A percentile compares a stretch with the other conserved stretches of the same genome.
These are phyloP conservation scores for Epichloe glyceriae DNA, from an alignment of 2,329 filamentous ascomycete species.

Conservation along the genomic window DNA sequence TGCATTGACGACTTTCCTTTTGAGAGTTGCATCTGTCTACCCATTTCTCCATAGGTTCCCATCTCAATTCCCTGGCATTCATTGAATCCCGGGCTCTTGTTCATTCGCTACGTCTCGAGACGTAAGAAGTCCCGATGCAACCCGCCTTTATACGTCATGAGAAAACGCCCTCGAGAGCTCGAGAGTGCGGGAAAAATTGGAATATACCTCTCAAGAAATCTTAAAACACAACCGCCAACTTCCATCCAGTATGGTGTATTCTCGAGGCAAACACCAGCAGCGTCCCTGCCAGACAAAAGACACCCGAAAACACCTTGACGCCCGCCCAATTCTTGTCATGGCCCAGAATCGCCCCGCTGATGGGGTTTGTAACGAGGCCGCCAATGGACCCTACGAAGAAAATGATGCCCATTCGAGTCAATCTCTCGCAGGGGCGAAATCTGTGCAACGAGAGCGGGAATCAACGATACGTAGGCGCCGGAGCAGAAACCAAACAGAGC, in stretches of 20 bases:
- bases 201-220: neutral
- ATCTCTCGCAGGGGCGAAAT: constrained; percentile 26
- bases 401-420: constrained; percentile 20
- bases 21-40: too few relatives aligned
- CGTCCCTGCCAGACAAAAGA: constrained; percentile 19
- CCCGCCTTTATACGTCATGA: too few relatives aligned
- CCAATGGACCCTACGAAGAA: constrained; percentile 43
- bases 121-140: too few relatives aligned
- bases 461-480: constrained; percentile 27
- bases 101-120: too few relatives aligned
- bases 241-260: constrained; percentile 14
- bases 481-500: constrained; percentile 29
- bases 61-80: too few relatives aligned
- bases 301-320: constrained; percentile 24
- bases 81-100: too few relatives aligned
- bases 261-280: constrained; percentile 13
- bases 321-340: constrained; percentile 17
- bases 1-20: too few relatives aligned
- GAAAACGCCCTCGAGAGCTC: too few relatives aligned
- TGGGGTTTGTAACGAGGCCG: constrained; percentile 43
- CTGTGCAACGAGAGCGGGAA: constrained; percentile 29
- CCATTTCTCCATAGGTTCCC: too few relatives aligned
- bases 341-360: constrained; percentile 33
- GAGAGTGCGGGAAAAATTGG: too few relatives aligned
- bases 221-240: constrained; percentile 14